Conservation (phyloP, 2,329 filamentous ascomycete genomes). For the Hypocreales sp. region DNA sequence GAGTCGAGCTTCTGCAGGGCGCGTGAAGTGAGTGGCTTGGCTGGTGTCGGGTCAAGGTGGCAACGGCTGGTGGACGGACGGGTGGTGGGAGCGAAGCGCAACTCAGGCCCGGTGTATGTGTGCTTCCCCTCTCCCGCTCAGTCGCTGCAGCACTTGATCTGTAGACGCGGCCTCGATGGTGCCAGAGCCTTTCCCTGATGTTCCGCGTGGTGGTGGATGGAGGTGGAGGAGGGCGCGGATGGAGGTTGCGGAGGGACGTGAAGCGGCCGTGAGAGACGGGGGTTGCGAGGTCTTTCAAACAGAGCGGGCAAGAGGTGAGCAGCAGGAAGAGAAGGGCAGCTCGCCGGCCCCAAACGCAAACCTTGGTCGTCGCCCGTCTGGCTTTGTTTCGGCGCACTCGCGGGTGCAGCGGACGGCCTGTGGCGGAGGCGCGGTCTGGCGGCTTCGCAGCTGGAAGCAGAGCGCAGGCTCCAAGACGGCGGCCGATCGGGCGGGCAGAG, state of each 20-base stretch:
- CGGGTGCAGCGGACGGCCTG: no score
- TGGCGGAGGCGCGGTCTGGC: no score
- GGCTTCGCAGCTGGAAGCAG: no score
- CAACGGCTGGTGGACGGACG: slow-evolving; percentile 6
- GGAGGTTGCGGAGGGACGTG: slow-evolving; percentile 16
- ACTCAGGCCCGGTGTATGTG: slow-evolving; percentile 11
- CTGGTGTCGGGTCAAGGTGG: slow-evolving; percentile 15
- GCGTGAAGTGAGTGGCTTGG: slow-evolving; percentile 23
- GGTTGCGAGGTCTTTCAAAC: slow-evolving; percentile 18
- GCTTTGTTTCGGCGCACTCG: no score
- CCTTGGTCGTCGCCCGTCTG: no score
- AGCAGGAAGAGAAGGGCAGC: slow-evolving; percentile 1
- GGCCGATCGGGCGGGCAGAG: no score
- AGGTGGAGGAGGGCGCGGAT: slow-evolving; percentile 16
- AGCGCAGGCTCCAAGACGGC: no score
- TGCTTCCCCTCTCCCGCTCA: slow-evolving; percentile 14
- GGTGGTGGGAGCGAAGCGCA: background rate
- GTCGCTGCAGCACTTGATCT: slow-evolving; percentile 15
- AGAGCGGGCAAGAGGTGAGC: slow-evolving; percentile 21
- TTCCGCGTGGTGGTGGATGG: slow-evolving; percentile 8
- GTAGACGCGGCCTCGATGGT: slow-evolving; percentile 4
- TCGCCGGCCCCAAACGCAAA: slow-evolving; percentile 20
- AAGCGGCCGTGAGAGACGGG: slow-evolving; percentile 19
- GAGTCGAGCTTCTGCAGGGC: slow-evolving; percentile 25
- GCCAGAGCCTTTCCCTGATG: slow-evolving; percentile 3